phyloP scores from a whole-genome alignment of 176 grass and related monocot genomes.

The Zizania latifolia region DNA sequence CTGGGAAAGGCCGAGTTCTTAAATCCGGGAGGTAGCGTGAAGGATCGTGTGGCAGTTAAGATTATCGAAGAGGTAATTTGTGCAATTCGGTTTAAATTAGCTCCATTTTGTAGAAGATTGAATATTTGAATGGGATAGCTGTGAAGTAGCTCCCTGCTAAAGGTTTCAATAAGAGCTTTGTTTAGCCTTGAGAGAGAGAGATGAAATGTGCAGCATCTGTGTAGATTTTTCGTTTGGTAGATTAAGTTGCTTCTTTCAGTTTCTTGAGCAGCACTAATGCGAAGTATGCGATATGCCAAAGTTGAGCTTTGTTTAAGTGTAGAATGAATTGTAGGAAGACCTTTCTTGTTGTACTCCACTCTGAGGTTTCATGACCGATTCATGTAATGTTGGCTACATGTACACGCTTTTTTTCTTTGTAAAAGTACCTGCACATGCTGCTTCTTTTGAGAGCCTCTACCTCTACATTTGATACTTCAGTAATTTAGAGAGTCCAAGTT shows the following conservation, averaged over 20 bases:
- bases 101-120: neutral
- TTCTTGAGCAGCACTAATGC: neutral
- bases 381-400: neutral
- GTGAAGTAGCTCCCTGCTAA: neutral
- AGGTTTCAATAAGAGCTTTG: too few species aligned
- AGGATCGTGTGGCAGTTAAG: conserved; percentile 87
- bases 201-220: neutral
- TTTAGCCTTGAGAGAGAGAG: too few species aligned
- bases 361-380: neutral
- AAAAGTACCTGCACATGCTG: neutral
- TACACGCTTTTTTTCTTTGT: neutral
- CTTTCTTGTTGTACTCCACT: neutral
- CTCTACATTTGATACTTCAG: neutral
- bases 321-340: neutral
- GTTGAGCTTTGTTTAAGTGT: neutral
- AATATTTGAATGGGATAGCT: neutral
- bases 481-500: neutral
- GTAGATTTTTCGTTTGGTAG: neutral
- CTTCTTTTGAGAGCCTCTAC: neutral
- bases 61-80: conserved; percentile 87
- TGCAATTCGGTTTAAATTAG: neutral
- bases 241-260: too few species aligned
- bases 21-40: conserved; percentile 93
- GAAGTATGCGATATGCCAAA: neutral
- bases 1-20: conserved; percentile 96